Evolutionary conservation across 1,284 basidiomycete genomes (phyloP).

Genomic region (Polyporus tsugae): DNA sequence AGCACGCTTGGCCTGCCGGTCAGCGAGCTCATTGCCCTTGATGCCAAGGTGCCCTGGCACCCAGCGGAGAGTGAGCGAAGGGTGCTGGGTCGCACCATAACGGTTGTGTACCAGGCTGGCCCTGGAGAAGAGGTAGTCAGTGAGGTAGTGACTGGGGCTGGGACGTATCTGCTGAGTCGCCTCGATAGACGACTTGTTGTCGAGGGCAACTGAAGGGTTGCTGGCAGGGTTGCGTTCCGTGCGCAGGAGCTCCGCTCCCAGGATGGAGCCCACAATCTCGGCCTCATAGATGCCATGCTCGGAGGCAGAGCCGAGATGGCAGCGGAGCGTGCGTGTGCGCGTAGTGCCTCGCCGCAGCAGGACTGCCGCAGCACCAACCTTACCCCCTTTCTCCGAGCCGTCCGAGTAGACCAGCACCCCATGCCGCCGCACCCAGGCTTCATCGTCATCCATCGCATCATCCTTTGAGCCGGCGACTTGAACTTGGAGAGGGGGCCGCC

Average conservation of each 20-base stretch:
- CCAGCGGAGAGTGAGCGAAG: conserved; percentile 24
- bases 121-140: background rate
- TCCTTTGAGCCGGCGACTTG: conserved; percentile 10
- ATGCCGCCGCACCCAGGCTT: background rate
- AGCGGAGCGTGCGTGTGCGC: background rate
- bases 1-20: background rate
- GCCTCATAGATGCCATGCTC: background rate
- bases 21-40: conserved; percentile 33
- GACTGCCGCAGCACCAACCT: conserved; percentile 12
- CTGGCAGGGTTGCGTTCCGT: background rate
- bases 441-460: background rate
- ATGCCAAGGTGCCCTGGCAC: conserved; percentile 30
- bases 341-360: background rate
- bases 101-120: background rate
- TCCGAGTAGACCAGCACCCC: conserved; percentile 28
- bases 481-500: background rate
- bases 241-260: background rate
- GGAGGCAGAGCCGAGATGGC: background rate
- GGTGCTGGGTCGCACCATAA: background rate
- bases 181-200: background rate
- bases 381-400: conserved; percentile 27
- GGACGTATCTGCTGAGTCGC: background rate
- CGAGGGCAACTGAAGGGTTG: background rate
- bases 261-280: conserved; percentile 1
- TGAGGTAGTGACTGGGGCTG: background rate